A percentile compares a stretch with the other conserved stretches of the same genome.
Conservation (phyloP, 148 eudicot genomes). For the Amaranthus hypochondriacus region DNA sequence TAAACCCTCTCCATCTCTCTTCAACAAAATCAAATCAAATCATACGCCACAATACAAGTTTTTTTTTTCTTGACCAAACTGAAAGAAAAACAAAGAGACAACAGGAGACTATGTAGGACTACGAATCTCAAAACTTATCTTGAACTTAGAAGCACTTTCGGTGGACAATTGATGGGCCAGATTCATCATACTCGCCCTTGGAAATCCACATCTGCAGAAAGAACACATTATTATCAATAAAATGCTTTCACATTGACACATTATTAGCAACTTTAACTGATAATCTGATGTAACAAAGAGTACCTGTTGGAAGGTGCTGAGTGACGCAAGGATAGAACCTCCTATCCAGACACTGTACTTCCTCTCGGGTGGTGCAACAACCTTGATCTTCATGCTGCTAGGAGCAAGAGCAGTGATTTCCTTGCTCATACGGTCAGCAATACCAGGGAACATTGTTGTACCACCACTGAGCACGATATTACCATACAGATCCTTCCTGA, state of each 20-base stretch:
- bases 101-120: constrained; percentile 31
- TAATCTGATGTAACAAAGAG: not conserved
- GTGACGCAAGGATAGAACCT: constrained; percentile 43
- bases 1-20: constrained; percentile 35
- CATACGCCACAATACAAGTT: constrained; percentile 33
- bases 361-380: constrained; percentile 43
- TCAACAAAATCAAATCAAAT: constrained; percentile 31
- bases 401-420: constrained; percentile 43
- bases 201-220: constrained; percentile 43
- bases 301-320: constrained; percentile 47
- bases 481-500: constrained; percentile 42
- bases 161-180: constrained; percentile 48
- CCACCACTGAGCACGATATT: constrained; percentile 49
- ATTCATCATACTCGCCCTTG: constrained; percentile 43
- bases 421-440: constrained; percentile 45
- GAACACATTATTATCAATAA: constrained; percentile 2
- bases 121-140: constrained; percentile 30
- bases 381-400: constrained; percentile 47
- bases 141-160: constrained; percentile 41
- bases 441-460: constrained; percentile 42
- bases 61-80: constrained; percentile 26
- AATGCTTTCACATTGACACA: not conserved
- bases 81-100: constrained; percentile 28
- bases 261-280: not conserved
- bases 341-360: constrained; percentile 49